Evolutionary conservation across 2,329 filamentous ascomycete species (phyloP).

Genomic region (Phyllosticta capitalensis): DNA sequence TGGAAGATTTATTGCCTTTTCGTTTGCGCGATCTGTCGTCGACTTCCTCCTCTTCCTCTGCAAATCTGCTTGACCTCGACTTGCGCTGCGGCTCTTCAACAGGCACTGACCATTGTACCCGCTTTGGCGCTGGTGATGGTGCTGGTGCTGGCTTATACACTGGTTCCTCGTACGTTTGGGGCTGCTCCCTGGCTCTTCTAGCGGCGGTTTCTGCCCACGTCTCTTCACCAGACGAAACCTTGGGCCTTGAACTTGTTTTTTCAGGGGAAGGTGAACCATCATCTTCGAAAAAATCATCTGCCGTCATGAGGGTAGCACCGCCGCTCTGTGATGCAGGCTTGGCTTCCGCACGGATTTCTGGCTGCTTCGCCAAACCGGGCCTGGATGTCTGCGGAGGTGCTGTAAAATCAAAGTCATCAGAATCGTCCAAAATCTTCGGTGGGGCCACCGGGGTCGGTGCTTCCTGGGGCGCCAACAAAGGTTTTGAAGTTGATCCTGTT

Average conservation of each 20-base stretch:
- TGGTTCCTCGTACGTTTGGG: no score
- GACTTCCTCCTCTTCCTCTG: constrained; percentile 14
- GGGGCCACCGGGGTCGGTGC: no score
- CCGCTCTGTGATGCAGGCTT: not conserved
- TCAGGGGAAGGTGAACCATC: not conserved
- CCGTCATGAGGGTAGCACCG: not conserved
- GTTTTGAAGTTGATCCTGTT: not conserved
- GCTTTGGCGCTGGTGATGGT: not conserved
- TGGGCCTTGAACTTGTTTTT: not conserved
- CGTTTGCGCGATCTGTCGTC: constrained; percentile 18
- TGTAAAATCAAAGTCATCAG: not conserved
- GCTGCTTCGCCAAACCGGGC: not conserved
- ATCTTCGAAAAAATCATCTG: not conserved
- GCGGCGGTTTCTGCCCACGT: not conserved
- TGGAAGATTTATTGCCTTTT: constrained; percentile 11
- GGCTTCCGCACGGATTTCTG: not conserved
- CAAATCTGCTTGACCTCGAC: constrained; percentile 6
- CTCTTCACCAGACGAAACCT: not conserved
- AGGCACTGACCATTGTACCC: not conserved
- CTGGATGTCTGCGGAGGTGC: not conserved
- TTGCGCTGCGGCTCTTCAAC: not conserved
- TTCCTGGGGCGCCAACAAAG: no score
- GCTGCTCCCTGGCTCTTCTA: not conserved
- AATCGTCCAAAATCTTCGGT: not conserved
- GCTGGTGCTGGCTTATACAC: not conserved